Evolutionary conservation across 1,284 basidiomycete genomes (phyloP).

Genomic region (Sporisorium iseilematis-ciliati): DNA sequence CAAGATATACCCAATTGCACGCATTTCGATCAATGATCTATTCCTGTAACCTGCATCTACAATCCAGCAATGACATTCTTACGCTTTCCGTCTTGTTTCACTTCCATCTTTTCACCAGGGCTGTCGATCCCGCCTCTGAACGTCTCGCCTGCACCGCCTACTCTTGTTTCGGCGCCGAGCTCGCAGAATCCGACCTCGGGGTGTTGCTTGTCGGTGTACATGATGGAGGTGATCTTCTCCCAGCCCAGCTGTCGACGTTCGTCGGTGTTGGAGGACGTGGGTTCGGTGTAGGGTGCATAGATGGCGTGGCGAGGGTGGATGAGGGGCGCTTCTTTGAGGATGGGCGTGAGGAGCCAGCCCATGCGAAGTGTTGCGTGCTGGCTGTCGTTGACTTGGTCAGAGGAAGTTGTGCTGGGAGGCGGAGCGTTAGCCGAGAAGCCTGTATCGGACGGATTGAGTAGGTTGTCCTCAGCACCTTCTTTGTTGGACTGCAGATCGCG

Average conservation of each 20-base stretch:
- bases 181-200: conserved; percentile 67
- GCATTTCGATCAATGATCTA: not conserved
- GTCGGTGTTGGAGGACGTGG: conserved; percentile 12
- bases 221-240: conserved; percentile 31
- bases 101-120: conserved; percentile 34
- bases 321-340: conserved; percentile 60
- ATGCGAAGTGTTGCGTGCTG: conserved; percentile 27
- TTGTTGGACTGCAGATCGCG: conserved; percentile 23
- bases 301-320: conserved; percentile 62
- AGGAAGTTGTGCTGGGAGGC: not conserved
- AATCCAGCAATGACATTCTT: conserved; percentile 47
- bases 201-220: conserved; percentile 47
- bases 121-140: conserved; percentile 56
- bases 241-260: conserved; percentile 26
- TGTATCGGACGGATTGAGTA: conserved; percentile 37
- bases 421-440: conserved; percentile 38
- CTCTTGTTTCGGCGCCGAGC: conserved; percentile 37
- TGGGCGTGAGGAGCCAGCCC: conserved; percentile 61
- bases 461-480: conserved; percentile 21
- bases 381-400: conserved; percentile 4
- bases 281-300: conserved; percentile 31
- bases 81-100: not conserved
- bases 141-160: conserved; percentile 50
- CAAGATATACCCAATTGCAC: not conserved
- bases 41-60: not conserved